Evolutionary conservation across 257 asterid species (phyloP), one percentile per base, ranked within the genome.

Genomic region (Euphrasia confusa): DNA sequence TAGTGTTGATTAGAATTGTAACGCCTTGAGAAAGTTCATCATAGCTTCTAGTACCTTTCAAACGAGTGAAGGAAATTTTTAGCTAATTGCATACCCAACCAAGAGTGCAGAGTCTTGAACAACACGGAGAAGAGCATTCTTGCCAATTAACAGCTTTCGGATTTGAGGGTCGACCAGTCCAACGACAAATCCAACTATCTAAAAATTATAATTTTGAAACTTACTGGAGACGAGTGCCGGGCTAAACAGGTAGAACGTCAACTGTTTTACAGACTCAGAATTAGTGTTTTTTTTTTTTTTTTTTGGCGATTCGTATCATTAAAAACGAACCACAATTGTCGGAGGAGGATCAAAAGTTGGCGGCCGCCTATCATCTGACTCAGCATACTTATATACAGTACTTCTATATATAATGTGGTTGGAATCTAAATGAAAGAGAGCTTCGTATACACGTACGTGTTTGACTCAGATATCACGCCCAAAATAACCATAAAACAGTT

Each of bases 141-240:
- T 93, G 39, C 95, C 96, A 53, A 90, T 80, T 53, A 81, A 26
- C 42, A 77, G 63, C 53, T 74, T 69, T 69, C 92, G 82, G 58
- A 87, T 69, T 61, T 63, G 81, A 73, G 96, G 92, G 56, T n/a
- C n/a, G n/a, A 87, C 77, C 14, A 87, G 81, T 67, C 97, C 97
- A 42, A 87, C 84, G 57, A 70, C 65, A 63, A 90, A 90, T 68
- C 97, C 97, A 50, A 57, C 77, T 73, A 87, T 60, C 97, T 90
- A 21, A 21, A 21, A 21, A 21, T 21, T 21, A 26, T 28, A 21
- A 55, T 24, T 10, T 30, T 59, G 53, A 37, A 53, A 79, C 96
- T 58, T 83, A 88, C 98, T 86, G 70, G 74, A 77, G 66, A 91
- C 87, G 6, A 91, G 88, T 4, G 95, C 83, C 3, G 95, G 95